Evolutionary conservation across 169 alveolate genomes (phyloP), one percentile per base, ranked within the genome.

Genomic region (Babesia microti): DNA sequence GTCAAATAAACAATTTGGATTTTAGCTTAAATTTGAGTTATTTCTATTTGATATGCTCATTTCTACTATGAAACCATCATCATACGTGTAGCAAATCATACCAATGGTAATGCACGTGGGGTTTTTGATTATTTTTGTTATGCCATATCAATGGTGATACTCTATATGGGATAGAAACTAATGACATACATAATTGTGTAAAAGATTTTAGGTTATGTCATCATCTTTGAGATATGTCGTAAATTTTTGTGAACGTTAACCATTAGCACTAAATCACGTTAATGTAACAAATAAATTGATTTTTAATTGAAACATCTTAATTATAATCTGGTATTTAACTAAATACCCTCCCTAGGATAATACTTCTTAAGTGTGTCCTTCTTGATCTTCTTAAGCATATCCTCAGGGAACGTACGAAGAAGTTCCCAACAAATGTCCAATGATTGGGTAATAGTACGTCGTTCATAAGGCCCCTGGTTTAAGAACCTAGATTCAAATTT

Each of bases 401-500:
- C 97, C 68, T 93, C 97, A 12, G 99, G 99, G 95, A 95, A 95
- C 34, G 91, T 91, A 53, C 99, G 91, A 37, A 95, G 87, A 24
- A 93, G 80, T 46, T 91, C 95, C 99, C 99, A 92, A 29, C 98
- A 98, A 26, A 92, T 85, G 67, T 97, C 99, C 42, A 97, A 87
- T 11, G 98, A 88, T 51, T 95, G 93, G 80, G 88, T 92, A 41
- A 97, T 89, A 54, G 88, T 90, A 54, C 99, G 88, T 47, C 91
- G 81, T 68, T 97, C 99, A 68, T 92, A 93, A 14, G 94, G 93
- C 7, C 97, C 97, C 68, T 95, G 97, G 54, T 92, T 70, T 48
- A 97, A 81, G 85, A 91, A 95, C 59, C 93, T 81, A 51, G 83
- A 72, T 80, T 97, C 99, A 70, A 97, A 97, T 70, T 92, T 95